Conservation (phyloP, 495 filamentous ascomycete genomes). For the Collariella sp. region DNA sequence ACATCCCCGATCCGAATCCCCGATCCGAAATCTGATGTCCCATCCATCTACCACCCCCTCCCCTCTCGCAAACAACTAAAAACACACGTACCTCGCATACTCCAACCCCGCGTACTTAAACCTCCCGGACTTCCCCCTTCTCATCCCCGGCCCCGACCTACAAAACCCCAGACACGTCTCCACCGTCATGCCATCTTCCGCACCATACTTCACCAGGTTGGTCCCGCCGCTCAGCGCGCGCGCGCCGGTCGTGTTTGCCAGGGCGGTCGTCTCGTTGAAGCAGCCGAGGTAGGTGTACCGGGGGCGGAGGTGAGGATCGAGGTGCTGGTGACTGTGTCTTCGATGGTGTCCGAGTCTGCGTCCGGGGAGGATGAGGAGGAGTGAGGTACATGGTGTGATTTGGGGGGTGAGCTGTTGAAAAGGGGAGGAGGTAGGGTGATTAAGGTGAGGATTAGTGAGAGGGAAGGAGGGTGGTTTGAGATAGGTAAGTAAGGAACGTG, state of each 20-base stretch:
- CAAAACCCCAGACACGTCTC: constrained; percentile 37
- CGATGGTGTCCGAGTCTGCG: not conserved
- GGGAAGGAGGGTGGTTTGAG: not conserved
- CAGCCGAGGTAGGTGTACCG: constrained; percentile 40
- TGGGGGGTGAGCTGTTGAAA: too few relatives aligned
- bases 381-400: not conserved
- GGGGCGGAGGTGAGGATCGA: constrained; percentile 1
- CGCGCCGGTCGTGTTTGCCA: constrained; percentile 21
- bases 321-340: not conserved
- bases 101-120: constrained; percentile 41
- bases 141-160: constrained; percentile 1
- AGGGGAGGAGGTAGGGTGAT: not conserved
- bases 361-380: not conserved
- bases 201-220: constrained; percentile 32
- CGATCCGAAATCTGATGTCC: too few relatives aligned
- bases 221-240: constrained; percentile 31
- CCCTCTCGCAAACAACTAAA: too few relatives aligned
- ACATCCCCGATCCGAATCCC: too few relatives aligned
- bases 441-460: not conserved
- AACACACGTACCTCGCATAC: constrained; percentile 33
- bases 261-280: constrained; percentile 39
- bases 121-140: not conserved
- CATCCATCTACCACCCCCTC: not conserved
- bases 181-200: constrained; percentile 37
- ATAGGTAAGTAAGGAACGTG: not conserved